Evolutionary conservation across 805 yeast species (phyloP).

Genomic region (Yamadazyma philogaea): DNA sequence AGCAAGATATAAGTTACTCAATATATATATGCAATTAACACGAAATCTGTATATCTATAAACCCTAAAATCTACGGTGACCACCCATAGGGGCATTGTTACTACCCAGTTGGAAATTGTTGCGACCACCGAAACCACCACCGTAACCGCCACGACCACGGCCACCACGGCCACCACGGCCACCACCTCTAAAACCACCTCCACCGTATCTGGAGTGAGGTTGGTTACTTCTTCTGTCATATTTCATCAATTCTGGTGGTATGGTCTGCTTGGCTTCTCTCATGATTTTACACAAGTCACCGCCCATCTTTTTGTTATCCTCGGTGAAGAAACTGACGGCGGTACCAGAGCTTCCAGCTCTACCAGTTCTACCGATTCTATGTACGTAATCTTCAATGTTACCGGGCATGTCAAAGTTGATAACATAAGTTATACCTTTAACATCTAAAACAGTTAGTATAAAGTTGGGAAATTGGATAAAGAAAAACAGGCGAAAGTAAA

Average conservation of each 20-base stretch:
- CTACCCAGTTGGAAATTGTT: slow-evolving; percentile 40
- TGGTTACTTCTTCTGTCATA: slow-evolving; percentile 66
- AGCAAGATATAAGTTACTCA: neutral
- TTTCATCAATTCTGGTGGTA: slow-evolving; percentile 76
- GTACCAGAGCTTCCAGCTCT: slow-evolving; percentile 98
- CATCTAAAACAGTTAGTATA: slow-evolving; percentile 53
- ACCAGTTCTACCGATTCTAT: slow-evolving; percentile 99
- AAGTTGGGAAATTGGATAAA: neutral
- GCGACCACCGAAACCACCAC: slow-evolving; percentile 31
- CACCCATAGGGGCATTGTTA: slow-evolving; percentile 46
- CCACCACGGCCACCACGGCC: slow-evolving; percentile 47
- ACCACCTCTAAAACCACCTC: slow-evolving; percentile 56
- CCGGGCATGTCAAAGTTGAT: slow-evolving; percentile 97
- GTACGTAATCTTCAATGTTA: slow-evolving; percentile 97
- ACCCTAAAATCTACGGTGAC: slow-evolving; percentile 40
- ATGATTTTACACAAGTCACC: slow-evolving; percentile 84
- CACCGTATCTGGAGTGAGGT: slow-evolving; percentile 48
- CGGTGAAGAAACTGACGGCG: slow-evolving; percentile 91
- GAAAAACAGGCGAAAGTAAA: slow-evolving; percentile 7
- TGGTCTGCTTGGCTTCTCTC: slow-evolving; percentile 90
- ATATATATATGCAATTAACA: neutral
- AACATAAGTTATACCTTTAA: slow-evolving; percentile 93
- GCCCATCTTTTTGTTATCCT: slow-evolving; percentile 82
- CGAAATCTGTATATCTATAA: neutral
- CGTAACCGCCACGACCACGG: slow-evolving; percentile 48